These are phyloP conservation scores for Teunomyces stri DNA, from an alignment of 805 yeast species.

Conservation along the genomic window DNA sequence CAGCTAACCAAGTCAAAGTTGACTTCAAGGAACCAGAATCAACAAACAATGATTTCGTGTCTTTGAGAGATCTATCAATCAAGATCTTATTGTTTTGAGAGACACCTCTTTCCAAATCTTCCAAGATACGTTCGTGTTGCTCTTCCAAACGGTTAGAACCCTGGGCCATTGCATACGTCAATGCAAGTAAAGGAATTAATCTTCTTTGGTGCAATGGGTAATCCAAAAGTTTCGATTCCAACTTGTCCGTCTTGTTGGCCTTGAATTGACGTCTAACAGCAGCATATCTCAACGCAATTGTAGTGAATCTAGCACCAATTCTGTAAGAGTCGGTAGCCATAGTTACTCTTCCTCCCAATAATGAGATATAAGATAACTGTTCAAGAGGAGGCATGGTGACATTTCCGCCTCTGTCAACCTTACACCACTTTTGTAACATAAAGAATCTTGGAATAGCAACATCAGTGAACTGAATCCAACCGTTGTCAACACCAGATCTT, in stretches of 20 bases:
- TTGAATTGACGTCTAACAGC: conserved; percentile 47
- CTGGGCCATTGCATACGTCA: conserved; percentile 34
- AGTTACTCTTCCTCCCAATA: conserved; percentile 44
- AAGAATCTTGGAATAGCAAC: conserved; percentile 45
- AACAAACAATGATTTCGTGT: conserved; percentile 42
- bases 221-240: conserved; percentile 42
- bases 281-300: conserved; percentile 45
- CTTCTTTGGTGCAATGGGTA: conserved; percentile 47
- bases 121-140: conserved; percentile 29
- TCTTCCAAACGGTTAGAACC: conserved; percentile 40
- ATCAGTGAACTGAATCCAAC: conserved; percentile 46
- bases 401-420: conserved; percentile 38
- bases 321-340: conserved; percentile 46
- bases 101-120: conserved; percentile 38
- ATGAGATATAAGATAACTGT: conserved; percentile 43
- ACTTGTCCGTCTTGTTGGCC: conserved; percentile 23
- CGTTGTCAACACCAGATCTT: conserved; percentile 48
- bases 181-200: conserved; percentile 43
- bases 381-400: conserved; percentile 45
- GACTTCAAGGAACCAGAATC: conserved; percentile 46
- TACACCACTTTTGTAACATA: conserved; percentile 46
- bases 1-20: conserved; percentile 44
- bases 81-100: conserved; percentile 27
- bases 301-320: conserved; percentile 39
- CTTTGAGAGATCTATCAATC: conserved; percentile 31